Conservation (phyloP, 2,329 filamentous ascomycete genomes). For the Pestalotiopsis sp. region DNA sequence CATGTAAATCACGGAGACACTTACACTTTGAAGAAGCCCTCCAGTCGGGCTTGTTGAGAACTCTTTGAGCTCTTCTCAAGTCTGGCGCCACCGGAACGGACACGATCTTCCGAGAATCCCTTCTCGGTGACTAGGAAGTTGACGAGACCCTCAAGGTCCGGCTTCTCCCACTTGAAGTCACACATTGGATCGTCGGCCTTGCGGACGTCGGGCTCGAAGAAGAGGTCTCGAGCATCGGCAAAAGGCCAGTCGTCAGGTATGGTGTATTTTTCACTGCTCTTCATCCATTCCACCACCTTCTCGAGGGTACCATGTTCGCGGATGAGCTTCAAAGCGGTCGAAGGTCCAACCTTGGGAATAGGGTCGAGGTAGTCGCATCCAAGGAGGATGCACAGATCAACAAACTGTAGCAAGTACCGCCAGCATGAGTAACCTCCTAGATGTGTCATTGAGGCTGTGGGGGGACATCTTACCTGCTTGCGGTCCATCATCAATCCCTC, state of each 20-base stretch:
- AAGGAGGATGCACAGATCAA: conserved; percentile 95
- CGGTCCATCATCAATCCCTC: conserved; percentile 87
- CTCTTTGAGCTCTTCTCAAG: conserved; percentile 90
- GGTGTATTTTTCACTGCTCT: conserved; percentile 77
- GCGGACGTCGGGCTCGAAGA: conserved; percentile 88
- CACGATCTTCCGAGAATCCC: conserved; percentile 94
- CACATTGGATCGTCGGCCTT: conserved; percentile 80
- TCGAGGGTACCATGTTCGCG: conserved; percentile 88
- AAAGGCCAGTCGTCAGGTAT: conserved; percentile 98
- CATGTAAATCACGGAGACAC: background rate
- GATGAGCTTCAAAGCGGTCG: conserved; percentile 89
- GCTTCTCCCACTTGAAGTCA: conserved; percentile 97
- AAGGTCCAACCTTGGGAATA: conserved; percentile 89
- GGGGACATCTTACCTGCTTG: conserved; percentile 61
- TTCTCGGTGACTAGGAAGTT: conserved; percentile 91
- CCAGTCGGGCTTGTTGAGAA: conserved; percentile 84
- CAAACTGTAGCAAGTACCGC: conserved; percentile 62
- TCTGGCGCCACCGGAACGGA: conserved; percentile 74
- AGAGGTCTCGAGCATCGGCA: conserved; percentile 85
- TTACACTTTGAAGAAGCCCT: conserved; percentile 90
- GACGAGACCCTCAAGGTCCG: conserved; percentile 86
- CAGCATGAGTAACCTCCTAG: background rate
- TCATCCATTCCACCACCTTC: conserved; percentile 77
- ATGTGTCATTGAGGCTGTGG: background rate
- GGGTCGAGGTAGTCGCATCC: conserved; percentile 98